Evolutionary conservation across 805 yeast genomes (phyloP), one percentile per base, ranked within the genome.

Genomic region (Isabelozyma gotoi): DNA sequence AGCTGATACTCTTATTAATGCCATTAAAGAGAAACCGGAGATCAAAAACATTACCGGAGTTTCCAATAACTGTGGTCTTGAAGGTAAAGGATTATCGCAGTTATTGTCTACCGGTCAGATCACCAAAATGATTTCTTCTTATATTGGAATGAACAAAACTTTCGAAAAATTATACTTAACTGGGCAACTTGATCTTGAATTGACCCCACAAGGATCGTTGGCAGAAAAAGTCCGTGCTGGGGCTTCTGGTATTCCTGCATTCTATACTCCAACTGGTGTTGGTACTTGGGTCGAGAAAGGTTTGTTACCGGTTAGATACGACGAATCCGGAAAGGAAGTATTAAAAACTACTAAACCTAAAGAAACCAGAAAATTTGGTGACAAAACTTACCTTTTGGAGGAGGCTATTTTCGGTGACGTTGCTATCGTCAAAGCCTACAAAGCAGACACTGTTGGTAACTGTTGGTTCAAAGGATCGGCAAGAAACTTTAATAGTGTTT

Each of bases 211-310:
- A 50, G 81, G 81, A 3, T 73, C 75, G n/a, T 55, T 76, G 19
- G 80, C 78, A 8, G 81, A 76, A 50, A 60, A 74, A 38, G 61
- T 67, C 16, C 59, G 78, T 19, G 79, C 80, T 11, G 79, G 73
- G 8, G 76, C 67, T 7, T 65, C 78, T 2, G 79, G 80, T 7
- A 60, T 73, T 14, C 80, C 80, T 1, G 80, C 79, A 1, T 74
- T 71, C 46, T 76, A 63, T 52, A 68, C 78, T 7, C 70, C 78
- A 1, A 70, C 81, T 1, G 81, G 80, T 14, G 77, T 64, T n/a
- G 70, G 69, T 24, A 76, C 80, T n/a, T 73, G 77, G 76, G 60
- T 76, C 14, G 76, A 76, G 51, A 63, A 71, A 40, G 80, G 81
- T 18, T 67, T 70, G 45, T 54, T 76, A 50, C 79, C 80, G 0